phyloP scores from a whole-genome alignment of 768 basidiomycete genomes.

The Pleurotus tuoliensis region DNA sequence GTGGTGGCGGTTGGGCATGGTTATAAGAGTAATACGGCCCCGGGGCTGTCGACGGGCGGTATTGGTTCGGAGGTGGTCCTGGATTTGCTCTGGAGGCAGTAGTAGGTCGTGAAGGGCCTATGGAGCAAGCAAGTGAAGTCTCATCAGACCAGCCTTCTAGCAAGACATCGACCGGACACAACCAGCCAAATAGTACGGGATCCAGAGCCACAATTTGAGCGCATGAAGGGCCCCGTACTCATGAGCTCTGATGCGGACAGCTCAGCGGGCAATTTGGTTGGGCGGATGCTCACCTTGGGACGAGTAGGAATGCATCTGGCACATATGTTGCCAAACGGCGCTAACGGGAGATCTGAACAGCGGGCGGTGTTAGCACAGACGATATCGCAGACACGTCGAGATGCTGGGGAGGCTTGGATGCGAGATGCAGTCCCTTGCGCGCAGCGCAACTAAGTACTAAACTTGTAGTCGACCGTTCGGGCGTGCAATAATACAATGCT shows the following conservation, averaged over 20 bases:
- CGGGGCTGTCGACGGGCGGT: constrained; percentile 10
- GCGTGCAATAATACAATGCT: not conserved
- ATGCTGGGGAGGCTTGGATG: not conserved
- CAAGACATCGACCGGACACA: too few species aligned
- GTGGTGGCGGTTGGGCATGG: constrained; percentile 6
- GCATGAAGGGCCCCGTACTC: too few species aligned
- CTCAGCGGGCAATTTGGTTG: too few species aligned
- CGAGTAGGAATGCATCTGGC: constrained; percentile 1
- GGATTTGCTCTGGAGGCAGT: not conserved
- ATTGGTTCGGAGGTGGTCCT: constrained; percentile 1
- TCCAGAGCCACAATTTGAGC: too few species aligned
- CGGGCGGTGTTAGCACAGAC: not conserved
- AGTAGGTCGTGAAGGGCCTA: constrained; percentile 1
- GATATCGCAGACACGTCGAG: not conserved
- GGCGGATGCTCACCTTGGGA: not conserved
- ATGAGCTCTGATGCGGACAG: too few species aligned
- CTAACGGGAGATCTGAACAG: not conserved
- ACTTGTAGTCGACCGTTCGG: not conserved
- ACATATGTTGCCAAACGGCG: not conserved
- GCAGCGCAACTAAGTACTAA: not conserved
- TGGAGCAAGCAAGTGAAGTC: not conserved
- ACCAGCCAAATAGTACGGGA: too few species aligned
- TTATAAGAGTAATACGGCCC: not conserved
- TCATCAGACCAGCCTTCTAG: not conserved
- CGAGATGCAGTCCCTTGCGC: not conserved